Conservation (phyloP, 495 filamentous ascomycete species). For the Talaromyces proteolyticus region DNA sequence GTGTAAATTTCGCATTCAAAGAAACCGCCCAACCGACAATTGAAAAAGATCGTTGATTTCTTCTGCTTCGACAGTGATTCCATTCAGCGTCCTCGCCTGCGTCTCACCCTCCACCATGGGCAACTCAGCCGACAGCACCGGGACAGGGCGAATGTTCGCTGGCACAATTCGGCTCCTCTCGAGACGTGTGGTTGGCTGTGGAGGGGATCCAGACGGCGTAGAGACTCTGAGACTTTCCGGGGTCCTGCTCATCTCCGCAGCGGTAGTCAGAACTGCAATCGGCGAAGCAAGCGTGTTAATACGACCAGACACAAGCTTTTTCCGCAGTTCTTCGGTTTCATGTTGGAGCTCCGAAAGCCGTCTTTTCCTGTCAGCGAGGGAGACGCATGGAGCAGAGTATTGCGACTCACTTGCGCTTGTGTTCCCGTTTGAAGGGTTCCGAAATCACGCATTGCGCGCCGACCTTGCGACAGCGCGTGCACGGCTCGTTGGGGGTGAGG, state of each 20-base stretch:
- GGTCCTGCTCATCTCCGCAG: constrained; percentile 20
- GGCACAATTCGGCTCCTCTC: not conserved
- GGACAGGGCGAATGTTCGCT: not conserved
- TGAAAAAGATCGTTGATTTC: constrained; percentile 35
- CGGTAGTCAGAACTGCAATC: constrained; percentile 22
- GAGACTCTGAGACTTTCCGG: not conserved
- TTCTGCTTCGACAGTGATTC: constrained; percentile 15
- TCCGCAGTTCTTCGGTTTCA: constrained; percentile 32
- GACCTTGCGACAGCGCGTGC: constrained; percentile 31
- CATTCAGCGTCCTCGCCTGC: constrained; percentile 21
- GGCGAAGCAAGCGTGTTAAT: constrained; percentile 13
- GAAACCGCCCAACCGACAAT: constrained; percentile 17
- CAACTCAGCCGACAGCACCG: not conserved
- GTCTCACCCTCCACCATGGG: not conserved
- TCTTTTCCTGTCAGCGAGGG: constrained; percentile 18
- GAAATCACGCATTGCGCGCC: constrained; percentile 32
- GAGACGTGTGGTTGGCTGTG: not conserved
- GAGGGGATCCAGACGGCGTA: not conserved
- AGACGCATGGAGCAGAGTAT: too few relatives aligned
- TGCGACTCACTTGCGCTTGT: constrained; percentile 34
- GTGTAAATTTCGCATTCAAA: not conserved
- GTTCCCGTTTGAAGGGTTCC: constrained; percentile 36
- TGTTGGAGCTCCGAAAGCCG: constrained; percentile 30
- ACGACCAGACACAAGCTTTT: constrained; percentile 21
- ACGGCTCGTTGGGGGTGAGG: constrained; percentile 23